Evolutionary conservation across 2,329 filamentous ascomycete genomes (phyloP).

Genomic region (Aspergillus phoenicis): DNA sequence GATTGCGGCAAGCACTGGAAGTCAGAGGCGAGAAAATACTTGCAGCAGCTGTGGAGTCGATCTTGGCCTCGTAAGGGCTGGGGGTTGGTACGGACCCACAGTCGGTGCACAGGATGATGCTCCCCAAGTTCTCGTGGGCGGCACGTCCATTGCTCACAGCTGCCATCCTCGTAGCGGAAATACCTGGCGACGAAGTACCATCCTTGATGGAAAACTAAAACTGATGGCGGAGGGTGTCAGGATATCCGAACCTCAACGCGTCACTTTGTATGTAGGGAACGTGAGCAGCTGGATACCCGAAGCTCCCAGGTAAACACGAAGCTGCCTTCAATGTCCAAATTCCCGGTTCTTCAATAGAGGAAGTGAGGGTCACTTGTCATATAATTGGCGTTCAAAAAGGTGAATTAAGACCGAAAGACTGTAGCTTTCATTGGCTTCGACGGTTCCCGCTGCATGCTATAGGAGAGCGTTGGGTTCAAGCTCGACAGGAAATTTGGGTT

Average conservation of each 20-base stretch:
- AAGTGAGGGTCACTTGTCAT: background rate
- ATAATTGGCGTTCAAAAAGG: background rate
- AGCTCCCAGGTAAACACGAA: background rate
- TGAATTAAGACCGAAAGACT: too few relatives aligned
- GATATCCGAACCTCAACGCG: background rate
- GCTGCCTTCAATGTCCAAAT: background rate
- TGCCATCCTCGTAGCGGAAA: too few relatives aligned
- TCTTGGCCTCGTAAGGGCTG: slow-evolving; percentile 12
- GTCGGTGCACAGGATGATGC: background rate
- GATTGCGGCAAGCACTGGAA: background rate
- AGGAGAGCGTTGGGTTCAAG: too few relatives aligned
- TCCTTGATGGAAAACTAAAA: background rate
- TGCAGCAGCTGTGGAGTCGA: slow-evolving; percentile 7
- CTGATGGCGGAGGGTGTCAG: too few relatives aligned
- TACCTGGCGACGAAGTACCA: too few relatives aligned
- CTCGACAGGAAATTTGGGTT: slow-evolving; percentile 6
- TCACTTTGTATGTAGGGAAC: too few relatives aligned
- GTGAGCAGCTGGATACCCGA: background rate
- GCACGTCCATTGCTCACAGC: background rate
- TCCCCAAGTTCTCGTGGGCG: background rate
- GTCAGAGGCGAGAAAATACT: slow-evolving; percentile 5
- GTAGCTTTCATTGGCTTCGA: too few relatives aligned
- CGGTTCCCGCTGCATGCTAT: too few relatives aligned
- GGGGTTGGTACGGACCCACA: slow-evolving; percentile 6
- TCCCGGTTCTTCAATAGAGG: background rate